Evolutionary conservation across 2,329 filamentous ascomycete genomes (phyloP).

Genomic region (Trichophyton equinum): DNA sequence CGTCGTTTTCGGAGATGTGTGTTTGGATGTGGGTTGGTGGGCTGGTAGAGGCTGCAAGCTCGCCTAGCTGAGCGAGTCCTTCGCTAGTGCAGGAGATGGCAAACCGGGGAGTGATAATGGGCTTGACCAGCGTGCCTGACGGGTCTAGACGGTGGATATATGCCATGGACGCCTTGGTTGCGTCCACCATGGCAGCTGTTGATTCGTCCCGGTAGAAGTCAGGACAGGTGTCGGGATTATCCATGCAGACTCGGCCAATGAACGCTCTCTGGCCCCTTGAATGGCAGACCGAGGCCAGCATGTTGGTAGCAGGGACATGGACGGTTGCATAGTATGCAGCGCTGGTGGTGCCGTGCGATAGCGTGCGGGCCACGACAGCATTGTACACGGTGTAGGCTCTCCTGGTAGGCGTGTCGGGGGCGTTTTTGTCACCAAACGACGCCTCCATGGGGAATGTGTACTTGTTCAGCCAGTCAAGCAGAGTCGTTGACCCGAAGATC

Average conservation of each 20-base stretch:
- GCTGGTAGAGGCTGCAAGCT: constrained; percentile 48
- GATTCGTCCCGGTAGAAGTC: constrained; percentile 67
- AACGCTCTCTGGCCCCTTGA: constrained; percentile 72
- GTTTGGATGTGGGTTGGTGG: constrained; percentile 61
- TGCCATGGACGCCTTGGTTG: constrained; percentile 48
- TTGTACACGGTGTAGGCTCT: constrained; percentile 49
- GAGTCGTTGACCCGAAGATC: constrained; percentile 83
- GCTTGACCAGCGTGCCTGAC: constrained; percentile 48
- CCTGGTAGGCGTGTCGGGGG: constrained; percentile 18
- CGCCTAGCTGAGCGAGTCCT: constrained; percentile 52
- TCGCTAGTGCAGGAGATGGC: constrained; percentile 42
- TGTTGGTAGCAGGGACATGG: constrained; percentile 76
- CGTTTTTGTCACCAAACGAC: constrained; percentile 43
- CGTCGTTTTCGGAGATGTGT: constrained; percentile 72
- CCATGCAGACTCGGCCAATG: constrained; percentile 93
- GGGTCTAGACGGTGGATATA: constrained; percentile 60
- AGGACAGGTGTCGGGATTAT: constrained; percentile 52
- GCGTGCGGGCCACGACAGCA: constrained; percentile 63
- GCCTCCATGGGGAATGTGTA: constrained; percentile 93
- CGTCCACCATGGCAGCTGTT: constrained; percentile 43
- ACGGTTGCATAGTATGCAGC: constrained; percentile 91
- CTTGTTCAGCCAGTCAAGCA: constrained; percentile 82
- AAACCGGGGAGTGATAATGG: constrained; percentile 64
- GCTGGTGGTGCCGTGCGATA: constrained; percentile 84
- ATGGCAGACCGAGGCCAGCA: constrained; percentile 76